phyloP scores from a whole-genome alignment of 352 stramenopile species.

The Globisporangium nagaii region DNA sequence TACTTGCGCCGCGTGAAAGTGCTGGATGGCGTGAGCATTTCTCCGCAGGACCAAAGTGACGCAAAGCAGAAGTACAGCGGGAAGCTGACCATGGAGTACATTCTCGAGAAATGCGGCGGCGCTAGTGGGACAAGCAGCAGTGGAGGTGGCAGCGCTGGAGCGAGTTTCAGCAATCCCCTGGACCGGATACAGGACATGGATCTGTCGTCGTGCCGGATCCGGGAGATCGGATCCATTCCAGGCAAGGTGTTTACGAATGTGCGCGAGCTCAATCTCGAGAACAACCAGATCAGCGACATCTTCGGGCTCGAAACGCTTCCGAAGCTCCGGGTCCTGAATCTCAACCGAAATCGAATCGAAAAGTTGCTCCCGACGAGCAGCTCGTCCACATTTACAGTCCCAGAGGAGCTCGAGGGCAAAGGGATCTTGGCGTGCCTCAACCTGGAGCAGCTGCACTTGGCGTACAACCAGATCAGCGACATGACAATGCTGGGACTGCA shows the following conservation, averaged over 20 bases:
- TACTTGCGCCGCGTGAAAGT: slow-evolving; percentile 81
- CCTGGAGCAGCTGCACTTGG: slow-evolving; percentile 67
- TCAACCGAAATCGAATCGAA: slow-evolving; percentile 77
- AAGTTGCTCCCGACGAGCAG: slow-evolving; percentile 25
- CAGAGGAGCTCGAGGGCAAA: slow-evolving; percentile 31
- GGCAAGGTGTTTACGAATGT: slow-evolving; percentile 61
- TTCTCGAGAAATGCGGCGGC: slow-evolving; percentile 67
- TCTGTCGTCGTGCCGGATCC: slow-evolving; percentile 68
- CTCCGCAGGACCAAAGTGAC: slow-evolving; percentile 67
- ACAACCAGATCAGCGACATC: slow-evolving; percentile 83
- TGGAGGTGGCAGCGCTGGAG: neutral
- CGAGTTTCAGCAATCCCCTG: slow-evolving; percentile 17
- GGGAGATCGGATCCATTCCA: slow-evolving; percentile 51
- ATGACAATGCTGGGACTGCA: slow-evolving; percentile 65
- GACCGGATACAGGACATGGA: slow-evolving; percentile 72
- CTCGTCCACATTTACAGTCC: slow-evolving; percentile 15
- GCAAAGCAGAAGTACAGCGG: slow-evolving; percentile 87
- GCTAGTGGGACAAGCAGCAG: slow-evolving; percentile 6
- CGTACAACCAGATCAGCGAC: slow-evolving; percentile 77
- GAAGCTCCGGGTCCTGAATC: slow-evolving; percentile 58
- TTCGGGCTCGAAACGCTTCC: slow-evolving; percentile 50
- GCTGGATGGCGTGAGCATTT: slow-evolving; percentile 69
- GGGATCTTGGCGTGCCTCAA: slow-evolving; percentile 56
- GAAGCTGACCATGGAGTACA: slow-evolving; percentile 80
- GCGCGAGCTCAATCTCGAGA: slow-evolving; percentile 73